These are phyloP conservation scores for Metschnikowia drakensbergensis DNA, from an alignment of 805 yeast genomes.

Conservation along the genomic window DNA sequence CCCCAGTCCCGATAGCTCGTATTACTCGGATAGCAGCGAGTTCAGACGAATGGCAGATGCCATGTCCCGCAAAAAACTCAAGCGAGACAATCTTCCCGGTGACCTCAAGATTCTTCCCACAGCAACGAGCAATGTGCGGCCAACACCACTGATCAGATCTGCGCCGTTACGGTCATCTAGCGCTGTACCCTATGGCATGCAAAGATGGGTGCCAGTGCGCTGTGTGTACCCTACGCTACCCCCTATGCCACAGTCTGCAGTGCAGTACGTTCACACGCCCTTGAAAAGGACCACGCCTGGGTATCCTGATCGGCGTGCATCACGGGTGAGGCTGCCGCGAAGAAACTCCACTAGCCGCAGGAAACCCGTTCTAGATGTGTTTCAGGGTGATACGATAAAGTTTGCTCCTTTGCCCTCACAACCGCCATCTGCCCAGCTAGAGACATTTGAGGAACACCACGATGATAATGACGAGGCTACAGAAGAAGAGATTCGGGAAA, in stretches of 20 bases:
- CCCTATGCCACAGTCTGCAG: constrained; percentile 11
- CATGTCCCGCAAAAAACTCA: constrained; percentile 9
- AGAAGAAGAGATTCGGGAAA: constrained; percentile 14
- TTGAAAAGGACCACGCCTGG: constrained; percentile 3
- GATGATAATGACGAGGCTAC: constrained; percentile 14
- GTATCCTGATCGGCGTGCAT: constrained; percentile 5
- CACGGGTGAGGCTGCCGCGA: constrained; percentile 9
- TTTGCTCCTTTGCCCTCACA: constrained; percentile 50
- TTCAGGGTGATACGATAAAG: constrained; percentile 42
- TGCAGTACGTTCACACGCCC: constrained; percentile 12
- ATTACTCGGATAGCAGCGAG: constrained; percentile 6
- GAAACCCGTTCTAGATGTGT: constrained; percentile 37
- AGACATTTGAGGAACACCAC: constrained; percentile 12
- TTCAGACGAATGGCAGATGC: constrained; percentile 8
- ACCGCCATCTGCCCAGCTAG: constrained; percentile 46
- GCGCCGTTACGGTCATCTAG: constrained; percentile 16
- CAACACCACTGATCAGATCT: constrained; percentile 13
- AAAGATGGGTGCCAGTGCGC: constrained; percentile 14
- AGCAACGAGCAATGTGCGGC: neutral
- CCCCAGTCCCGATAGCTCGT: neutral
- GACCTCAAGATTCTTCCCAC: constrained; percentile 10
- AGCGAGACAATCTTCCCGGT: constrained; percentile 13
- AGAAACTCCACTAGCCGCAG: constrained; percentile 6
- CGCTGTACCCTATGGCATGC: constrained; percentile 1
- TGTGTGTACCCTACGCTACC: constrained; percentile 10